These are phyloP conservation scores for Apodospora peruviana DNA, from an alignment of 495 filamentous ascomycete species.

Conservation along the genomic window DNA sequence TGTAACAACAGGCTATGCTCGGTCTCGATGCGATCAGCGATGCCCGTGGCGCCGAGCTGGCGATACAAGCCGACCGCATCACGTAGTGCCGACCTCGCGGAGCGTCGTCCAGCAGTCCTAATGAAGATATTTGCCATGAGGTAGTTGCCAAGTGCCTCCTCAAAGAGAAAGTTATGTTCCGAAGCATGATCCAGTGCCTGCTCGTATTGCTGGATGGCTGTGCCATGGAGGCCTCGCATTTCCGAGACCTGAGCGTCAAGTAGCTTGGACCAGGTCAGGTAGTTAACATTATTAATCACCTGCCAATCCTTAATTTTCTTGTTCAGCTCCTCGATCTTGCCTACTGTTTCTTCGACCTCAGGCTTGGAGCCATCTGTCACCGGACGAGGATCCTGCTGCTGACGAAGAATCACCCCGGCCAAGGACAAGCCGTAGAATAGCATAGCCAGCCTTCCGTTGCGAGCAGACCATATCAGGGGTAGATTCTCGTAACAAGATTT, in stretches of 20 bases:
- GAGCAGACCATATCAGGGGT: conserved; percentile 64
- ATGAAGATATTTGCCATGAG: conserved; percentile 70
- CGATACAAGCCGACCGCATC: conserved; percentile 72
- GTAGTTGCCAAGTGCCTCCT: conserved; percentile 77
- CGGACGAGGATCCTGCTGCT: conserved; percentile 46
- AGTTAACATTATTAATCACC: conserved; percentile 68
- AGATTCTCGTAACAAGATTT: conserved; percentile 52
- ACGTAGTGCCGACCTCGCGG: conserved; percentile 64
- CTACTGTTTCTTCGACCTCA: conserved; percentile 50
- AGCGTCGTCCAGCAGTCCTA: conserved; percentile 62
- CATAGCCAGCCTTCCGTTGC: conserved; percentile 57
- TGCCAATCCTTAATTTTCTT: conserved; percentile 64
- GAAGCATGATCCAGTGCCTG: conserved; percentile 73
- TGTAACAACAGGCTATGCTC: conserved; percentile 69
- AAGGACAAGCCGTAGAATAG: conserved; percentile 68
- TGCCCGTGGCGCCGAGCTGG: conserved; percentile 67
- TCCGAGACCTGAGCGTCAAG: conserved; percentile 71
- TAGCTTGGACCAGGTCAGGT: conserved; percentile 67
- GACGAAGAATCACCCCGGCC: conserved; percentile 56
- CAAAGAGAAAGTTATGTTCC: conserved; percentile 68
- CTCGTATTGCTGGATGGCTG: conserved; percentile 64
- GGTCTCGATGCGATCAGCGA: conserved; percentile 62
- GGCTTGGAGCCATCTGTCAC: conserved; percentile 45
- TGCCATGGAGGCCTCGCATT: conserved; percentile 54
- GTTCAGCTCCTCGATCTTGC: conserved; percentile 47